phyloP scores from a whole-genome alignment of 345 rosid species.

The Eucalyptus camaldulensis region DNA sequence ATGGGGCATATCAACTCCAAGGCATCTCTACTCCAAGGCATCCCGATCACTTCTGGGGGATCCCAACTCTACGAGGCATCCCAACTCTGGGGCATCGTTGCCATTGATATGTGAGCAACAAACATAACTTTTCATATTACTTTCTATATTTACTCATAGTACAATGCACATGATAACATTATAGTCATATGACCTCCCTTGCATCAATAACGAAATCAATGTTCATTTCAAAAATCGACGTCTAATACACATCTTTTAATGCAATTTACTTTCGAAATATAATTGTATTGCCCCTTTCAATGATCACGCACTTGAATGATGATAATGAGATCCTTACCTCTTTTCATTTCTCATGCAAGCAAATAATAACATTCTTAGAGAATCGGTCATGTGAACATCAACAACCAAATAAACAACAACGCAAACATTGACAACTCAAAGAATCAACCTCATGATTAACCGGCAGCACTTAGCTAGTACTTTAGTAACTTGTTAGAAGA shows the following conservation, averaged over 20 bases:
- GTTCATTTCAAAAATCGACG: neutral
- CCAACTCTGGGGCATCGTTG: neutral
- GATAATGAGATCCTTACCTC: neutral
- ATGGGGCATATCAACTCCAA: accelerated
- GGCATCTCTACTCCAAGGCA: neutral
- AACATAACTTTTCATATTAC: too few relatives aligned
- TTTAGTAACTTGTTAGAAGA: neutral
- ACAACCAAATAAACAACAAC: neutral
- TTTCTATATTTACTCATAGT: too few relatives aligned
- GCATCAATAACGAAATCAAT: neutral
- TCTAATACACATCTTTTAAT: neutral
- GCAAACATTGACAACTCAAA: too few relatives aligned
- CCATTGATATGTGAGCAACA: neutral
- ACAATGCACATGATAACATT: neutral
- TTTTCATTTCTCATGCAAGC: neutral
- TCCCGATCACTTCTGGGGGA: too few relatives aligned
- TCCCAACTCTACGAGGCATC: neutral
- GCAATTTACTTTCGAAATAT: neutral
- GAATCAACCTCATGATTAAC: too few relatives aligned
- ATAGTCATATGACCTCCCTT: neutral
- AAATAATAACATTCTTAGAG: neutral
- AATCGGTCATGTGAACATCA: neutral
- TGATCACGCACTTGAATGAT: neutral
- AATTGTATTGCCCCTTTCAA: neutral
- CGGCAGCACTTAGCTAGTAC: neutral